Base-by-base conservation (phyloP, 768 basidiomycete species). In the Hydnomerulius pinastri region DNA sequence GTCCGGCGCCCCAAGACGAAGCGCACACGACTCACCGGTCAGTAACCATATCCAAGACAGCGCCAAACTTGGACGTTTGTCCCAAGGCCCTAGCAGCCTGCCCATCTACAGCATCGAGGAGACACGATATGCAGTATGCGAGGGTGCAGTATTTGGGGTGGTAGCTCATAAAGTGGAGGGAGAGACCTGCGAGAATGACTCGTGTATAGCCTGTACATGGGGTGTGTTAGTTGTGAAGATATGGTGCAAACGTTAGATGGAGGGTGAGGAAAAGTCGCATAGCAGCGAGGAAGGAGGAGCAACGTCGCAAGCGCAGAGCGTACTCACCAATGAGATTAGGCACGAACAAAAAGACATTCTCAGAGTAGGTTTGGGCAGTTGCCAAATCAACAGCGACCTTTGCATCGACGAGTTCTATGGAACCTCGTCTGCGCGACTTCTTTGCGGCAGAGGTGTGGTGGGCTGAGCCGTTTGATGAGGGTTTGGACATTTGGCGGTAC, bases 11-110 rank as follows among this genome's bases (percentile, higher is more conserved):
- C n/a, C n/a, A n/a, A n/a, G n/a, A n/a, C n/a, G n/a, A n/a, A n/a
- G n/a, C 8, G n/a, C 10, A 23, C 20, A 67, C 85, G 56, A n/a
- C n/a, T n/a, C 56, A 96, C 94, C 96, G 77, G 70, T 99, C 97
- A 6, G 97, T 98, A 35, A 99, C 96, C 97, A 99, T 99, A 71
- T 99, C 97, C 61, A 99, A 73, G 37, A 98, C 96, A 3, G 93
- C 94, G 20, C 97, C 97, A 70, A 98, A 98, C 73, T 96, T 95
- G 47, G 90, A 93, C 5, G 92, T 88, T 71, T 99, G 95, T 10
- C 84, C 85, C 35, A 97, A 74, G 1, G 85, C 83, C 39, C 97
- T 78, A 11, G 97, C 97, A 8, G 89, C 95, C 63, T 88, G 86
- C 3, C 97, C 97, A 57, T 98, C 97, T 24, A 95, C 87, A 13